phyloP scores from a whole-genome alignment of 768 basidiomycete genomes.

The Rhizopogon rudus region DNA sequence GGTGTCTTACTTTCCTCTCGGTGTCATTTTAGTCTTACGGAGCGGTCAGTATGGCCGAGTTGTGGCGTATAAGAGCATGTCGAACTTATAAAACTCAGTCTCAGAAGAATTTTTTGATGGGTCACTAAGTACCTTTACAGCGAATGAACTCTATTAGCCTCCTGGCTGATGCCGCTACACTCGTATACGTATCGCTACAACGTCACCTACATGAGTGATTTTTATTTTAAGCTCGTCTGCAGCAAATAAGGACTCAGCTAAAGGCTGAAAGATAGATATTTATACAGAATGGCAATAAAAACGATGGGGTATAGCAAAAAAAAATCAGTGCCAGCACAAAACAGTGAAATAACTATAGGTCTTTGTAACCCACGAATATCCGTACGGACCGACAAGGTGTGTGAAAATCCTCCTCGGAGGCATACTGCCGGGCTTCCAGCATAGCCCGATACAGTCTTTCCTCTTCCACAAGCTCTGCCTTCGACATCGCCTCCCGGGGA shows the following conservation, averaged over 20 bases:
- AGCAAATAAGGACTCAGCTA: not conserved
- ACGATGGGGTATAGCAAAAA: not conserved
- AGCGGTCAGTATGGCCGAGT: no score
- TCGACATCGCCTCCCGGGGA: conserved; percentile 55
- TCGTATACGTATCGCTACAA: conserved; percentile 3
- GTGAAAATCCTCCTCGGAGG: conserved; percentile 47
- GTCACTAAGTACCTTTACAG: no score
- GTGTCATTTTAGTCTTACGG: no score
- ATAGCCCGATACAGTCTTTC: conserved; percentile 57
- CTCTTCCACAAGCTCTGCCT: conserved; percentile 67
- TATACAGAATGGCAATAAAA: not conserved
- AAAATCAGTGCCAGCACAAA: not conserved
- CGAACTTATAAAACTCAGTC: no score
- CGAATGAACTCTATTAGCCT: no score
- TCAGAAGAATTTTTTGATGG: no score
- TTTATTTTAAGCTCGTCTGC: not conserved
- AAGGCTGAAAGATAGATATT: not conserved
- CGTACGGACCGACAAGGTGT: conserved; percentile 55
- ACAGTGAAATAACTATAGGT: not conserved
- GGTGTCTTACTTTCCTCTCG: no score
- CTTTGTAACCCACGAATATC: conserved; percentile 58
- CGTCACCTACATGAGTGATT: not conserved
- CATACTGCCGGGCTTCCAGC: conserved; percentile 50
- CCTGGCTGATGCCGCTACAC: not conserved
- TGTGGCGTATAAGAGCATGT: no score